Conservation (phyloP, 257 asterid species). For the Ilex aquifolium region DNA sequence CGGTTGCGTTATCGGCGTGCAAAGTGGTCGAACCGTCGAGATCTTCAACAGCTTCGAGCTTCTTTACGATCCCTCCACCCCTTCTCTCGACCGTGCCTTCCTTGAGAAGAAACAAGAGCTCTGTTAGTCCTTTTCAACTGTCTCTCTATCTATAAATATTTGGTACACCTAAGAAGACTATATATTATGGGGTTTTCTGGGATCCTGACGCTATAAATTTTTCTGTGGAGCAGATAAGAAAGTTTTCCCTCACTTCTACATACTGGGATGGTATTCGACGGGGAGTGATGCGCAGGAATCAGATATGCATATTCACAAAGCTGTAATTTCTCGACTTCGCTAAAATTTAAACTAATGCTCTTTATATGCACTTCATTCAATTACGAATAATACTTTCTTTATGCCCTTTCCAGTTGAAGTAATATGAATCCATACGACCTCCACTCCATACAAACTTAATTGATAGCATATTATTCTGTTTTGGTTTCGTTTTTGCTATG, state of each 20-base stretch:
- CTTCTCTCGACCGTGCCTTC: slow-evolving; percentile 71
- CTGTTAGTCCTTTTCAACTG: slow-evolving; percentile 34
- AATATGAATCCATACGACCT: too few relatives aligned
- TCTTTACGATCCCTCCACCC: slow-evolving; percentile 56
- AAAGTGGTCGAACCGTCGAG: slow-evolving; percentile 93
- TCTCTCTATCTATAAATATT: background rate
- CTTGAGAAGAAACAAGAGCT: slow-evolving; percentile 97
- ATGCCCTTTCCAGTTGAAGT: too few relatives aligned
- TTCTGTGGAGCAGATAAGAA: slow-evolving; percentile 65
- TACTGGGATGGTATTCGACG: slow-evolving; percentile 95
- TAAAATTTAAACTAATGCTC: too few relatives aligned
- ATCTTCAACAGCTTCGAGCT: slow-evolving; percentile 95
- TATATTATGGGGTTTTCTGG: too few relatives aligned
- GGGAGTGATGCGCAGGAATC: slow-evolving; percentile 90
- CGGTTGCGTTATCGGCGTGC: slow-evolving; percentile 96
- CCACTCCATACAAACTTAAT: too few relatives aligned
- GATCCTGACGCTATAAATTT: too few relatives aligned
- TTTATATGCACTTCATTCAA: too few relatives aligned
- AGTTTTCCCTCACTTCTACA: slow-evolving; percentile 83
- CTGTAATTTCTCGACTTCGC: slow-evolving; percentile 44
- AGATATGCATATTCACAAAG: slow-evolving; percentile 91
- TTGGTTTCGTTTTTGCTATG: too few relatives aligned
- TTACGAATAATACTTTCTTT: too few relatives aligned
- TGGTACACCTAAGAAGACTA: too few relatives aligned
- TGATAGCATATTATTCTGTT: too few relatives aligned